A percentile compares a stretch with the other conserved stretches of the same genome.
Conservation (phyloP, 2,329 filamentous ascomycete species). For the Cladorrhinum sp. region DNA sequence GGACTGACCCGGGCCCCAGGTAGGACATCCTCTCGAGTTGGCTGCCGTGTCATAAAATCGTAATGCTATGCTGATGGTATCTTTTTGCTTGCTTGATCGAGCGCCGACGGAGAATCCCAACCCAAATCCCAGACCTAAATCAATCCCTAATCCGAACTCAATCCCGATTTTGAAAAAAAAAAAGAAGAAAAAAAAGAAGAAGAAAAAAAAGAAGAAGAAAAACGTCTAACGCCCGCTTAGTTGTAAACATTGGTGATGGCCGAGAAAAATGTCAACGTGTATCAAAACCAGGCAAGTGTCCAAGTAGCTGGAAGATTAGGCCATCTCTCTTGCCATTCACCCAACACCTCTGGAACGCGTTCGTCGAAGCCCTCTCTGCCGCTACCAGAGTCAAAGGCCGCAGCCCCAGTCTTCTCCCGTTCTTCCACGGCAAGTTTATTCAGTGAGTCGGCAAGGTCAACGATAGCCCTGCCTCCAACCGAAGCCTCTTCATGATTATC, state of each 20-base stretch:
- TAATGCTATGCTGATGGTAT: slow-evolving; percentile 5
- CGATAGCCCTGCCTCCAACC: slow-evolving; percentile 83
- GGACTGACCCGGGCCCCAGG: no score
- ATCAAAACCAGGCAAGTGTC: slow-evolving; percentile 91
- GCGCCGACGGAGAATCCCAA: slow-evolving; percentile 1
- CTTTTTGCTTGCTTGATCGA: slow-evolving; percentile 1
- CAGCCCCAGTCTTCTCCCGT: slow-evolving; percentile 60
- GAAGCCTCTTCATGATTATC: slow-evolving; percentile 97
- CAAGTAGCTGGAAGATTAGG: slow-evolving; percentile 86
- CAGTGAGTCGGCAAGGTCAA: slow-evolving; percentile 82
- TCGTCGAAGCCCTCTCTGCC: slow-evolving; percentile 82
- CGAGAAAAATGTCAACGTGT: not conserved
- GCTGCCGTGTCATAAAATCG: slow-evolving; percentile 2
- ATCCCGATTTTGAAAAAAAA: not conserved
- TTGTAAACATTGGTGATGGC: slow-evolving; percentile 1
- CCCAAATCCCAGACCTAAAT: not conserved
- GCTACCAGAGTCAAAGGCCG: slow-evolving; percentile 67
- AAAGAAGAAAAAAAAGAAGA: not conserved
- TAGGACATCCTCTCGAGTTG: not conserved
- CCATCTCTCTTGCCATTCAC: slow-evolving; percentile 92
- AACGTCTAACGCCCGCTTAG: slow-evolving; percentile 13
- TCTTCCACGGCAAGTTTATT: slow-evolving; percentile 80
- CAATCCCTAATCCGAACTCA: not conserved
- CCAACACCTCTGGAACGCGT: slow-evolving; percentile 85
- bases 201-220: not conserved